Base-by-base conservation (phyloP, 2,329 filamentous ascomycete species). In the Harringtonia aguacate region DNA sequence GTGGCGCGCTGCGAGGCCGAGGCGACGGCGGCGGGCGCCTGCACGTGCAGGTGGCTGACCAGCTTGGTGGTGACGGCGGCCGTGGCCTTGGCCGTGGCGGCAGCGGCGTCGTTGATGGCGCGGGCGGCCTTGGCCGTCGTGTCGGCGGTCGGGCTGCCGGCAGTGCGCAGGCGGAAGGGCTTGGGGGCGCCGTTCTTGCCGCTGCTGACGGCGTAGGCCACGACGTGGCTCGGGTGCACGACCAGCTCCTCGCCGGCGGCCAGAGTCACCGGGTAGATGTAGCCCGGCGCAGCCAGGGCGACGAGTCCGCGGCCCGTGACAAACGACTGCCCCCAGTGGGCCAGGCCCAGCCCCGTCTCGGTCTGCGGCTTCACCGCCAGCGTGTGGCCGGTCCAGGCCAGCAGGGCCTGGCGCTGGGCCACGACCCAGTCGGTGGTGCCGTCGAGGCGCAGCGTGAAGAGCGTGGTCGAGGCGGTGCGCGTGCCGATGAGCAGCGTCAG, bases 301-400 rank as follows among this genome's bases (percentile, higher is more conserved):
- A 89, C 75, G 20, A 98, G 70, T 1, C 92, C 92, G 51, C 92
- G 77, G 33, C 92, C 92, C 0, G 88, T 95, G 47, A 95, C 70
- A 50, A 85, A 77, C 13, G 90, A 89, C 66, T 79, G 92, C 54
- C 92, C 92, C 90, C 90, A 97, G 58, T 95, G 82, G 37, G 87
- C 80, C 41, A 95, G 58, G 45, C 84, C 81, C 58, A 95, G 73
- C 50, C 75, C 75, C 4, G 24, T 34, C 27, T 41, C 40, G 36
- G 73, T 74, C 55, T 88, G 89, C 3, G 89, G 86, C 30, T 79
- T 80, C 36, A 92, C 73, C 15, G 72, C 70, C 44, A 98, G 70
- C 1, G 86, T 88, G 60, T 94, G 86, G 24, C 92, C 92, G 0
- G 90, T 95, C 92, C 92, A 98, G 44, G 92, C 92, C n/a, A 97